phyloP scores from a whole-genome alignment of 805 yeast species.

The Sugiyamaella valdiviana region DNA sequence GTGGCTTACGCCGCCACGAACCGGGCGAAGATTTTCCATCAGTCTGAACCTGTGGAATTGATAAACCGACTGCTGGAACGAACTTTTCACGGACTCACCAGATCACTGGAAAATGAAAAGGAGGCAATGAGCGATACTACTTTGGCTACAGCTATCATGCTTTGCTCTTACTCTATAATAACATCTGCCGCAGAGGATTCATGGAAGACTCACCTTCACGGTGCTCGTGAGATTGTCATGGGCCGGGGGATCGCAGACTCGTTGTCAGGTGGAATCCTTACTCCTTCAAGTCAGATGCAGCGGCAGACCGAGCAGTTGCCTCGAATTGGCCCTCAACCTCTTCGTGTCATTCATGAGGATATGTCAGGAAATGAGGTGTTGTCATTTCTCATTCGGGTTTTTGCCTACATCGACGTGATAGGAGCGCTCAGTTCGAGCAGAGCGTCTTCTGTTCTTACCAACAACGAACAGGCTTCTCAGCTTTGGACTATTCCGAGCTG shows the following conservation, averaged over 20 bases:
- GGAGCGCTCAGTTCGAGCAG: conserved; percentile 51
- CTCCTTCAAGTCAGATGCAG: background rate
- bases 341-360: conserved; percentile 15
- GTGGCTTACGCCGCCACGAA: conserved; percentile 47
- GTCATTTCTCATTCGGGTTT: conserved; percentile 61
- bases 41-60: conserved; percentile 30
- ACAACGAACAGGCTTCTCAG: conserved; percentile 31
- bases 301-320: background rate
- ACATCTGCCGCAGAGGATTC: conserved; percentile 29
- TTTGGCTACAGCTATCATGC: conserved; percentile 52
- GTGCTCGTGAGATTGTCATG: conserved; percentile 59
- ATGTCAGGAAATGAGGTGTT: conserved; percentile 32
- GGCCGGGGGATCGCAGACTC: conserved; percentile 42
- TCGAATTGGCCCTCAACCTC: conserved; percentile 15
- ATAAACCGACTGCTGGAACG: conserved; percentile 49
- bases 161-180: conserved; percentile 52
- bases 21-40: conserved; percentile 16
- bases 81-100: conserved; percentile 52
- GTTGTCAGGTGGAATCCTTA: conserved; percentile 15
- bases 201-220: conserved; percentile 61
- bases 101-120: conserved; percentile 42
- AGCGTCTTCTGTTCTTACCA: conserved; percentile 23
- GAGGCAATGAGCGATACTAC: conserved; percentile 62
- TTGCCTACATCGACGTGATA: conserved; percentile 58
- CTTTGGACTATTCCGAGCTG: conserved; percentile 27